phyloP scores from a whole-genome alignment of 1,139 yeast genomes.

The Arxiozyma heterogenica region DNA sequence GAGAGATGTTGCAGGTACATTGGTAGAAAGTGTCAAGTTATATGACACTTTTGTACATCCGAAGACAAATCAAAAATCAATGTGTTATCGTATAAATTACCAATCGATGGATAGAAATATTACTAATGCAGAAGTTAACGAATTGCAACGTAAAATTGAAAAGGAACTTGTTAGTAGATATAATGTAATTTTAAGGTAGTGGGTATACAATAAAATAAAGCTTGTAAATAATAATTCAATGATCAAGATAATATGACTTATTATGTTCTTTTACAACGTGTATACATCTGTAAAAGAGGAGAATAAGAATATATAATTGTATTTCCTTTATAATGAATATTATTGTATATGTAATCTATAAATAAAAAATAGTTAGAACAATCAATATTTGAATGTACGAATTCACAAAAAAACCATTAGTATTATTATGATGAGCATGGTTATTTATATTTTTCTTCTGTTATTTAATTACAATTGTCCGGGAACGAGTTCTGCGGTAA shows the following conservation, averaged over 20 bases:
- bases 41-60: constrained; percentile 83
- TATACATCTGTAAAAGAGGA: not conserved
- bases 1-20: constrained; percentile 73
- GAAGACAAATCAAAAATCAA: constrained; percentile 63
- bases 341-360: not conserved
- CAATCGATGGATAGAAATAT: constrained; percentile 93
- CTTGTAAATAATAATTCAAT: constrained; percentile 1
- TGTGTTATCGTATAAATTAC: constrained; percentile 83
- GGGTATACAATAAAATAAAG: not conserved
- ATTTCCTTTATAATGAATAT: not conserved
- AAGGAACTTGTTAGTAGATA: constrained; percentile 42
- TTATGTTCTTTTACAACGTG: not conserved
- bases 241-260: not conserved
- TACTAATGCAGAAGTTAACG: constrained; percentile 73
- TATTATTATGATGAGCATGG: too few relatives aligned
- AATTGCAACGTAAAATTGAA: constrained; percentile 56
- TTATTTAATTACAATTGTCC: constrained; percentile 1
- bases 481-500: constrained; percentile 18
- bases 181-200: constrained; percentile 53
- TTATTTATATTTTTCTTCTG: too few relatives aligned
- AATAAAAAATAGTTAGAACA: not conserved
- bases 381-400: not conserved
- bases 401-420: not conserved
- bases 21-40: constrained; percentile 75
- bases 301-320: not conserved